phyloP scores from a whole-genome alignment of 2,329 filamentous ascomycete species.

The Fusarium sarcochroum region DNA sequence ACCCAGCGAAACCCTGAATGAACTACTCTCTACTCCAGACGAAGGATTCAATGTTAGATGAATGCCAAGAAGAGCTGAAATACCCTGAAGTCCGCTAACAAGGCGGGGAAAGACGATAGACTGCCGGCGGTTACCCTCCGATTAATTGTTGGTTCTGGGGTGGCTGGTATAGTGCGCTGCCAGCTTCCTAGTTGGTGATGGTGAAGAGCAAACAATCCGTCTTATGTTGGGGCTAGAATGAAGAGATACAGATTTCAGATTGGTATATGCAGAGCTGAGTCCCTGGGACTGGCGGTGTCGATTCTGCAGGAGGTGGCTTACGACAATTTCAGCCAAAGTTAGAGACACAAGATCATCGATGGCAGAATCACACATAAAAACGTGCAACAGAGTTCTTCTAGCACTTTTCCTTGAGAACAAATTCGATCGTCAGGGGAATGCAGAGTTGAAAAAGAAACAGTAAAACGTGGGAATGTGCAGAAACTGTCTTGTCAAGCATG shows the following conservation, averaged over 20 bases:
- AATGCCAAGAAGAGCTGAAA: not conserved
- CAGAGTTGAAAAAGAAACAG: not conserved
- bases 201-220: not conserved
- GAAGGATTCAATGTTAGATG: not conserved
- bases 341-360: not conserved
- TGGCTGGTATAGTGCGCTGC: constrained; percentile 6
- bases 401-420: not conserved
- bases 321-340: not conserved
- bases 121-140: not conserved
- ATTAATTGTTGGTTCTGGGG: not conserved
- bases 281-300: no score
- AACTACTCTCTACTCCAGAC: not conserved
- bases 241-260: not conserved
- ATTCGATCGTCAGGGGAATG: not conserved
- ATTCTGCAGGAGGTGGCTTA: no score
- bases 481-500: not conserved
- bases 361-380: not conserved
- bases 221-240: not conserved
- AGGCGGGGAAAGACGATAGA: not conserved
- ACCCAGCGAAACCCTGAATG: not conserved
- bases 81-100: not conserved
- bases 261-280: not conserved
- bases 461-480: not conserved
- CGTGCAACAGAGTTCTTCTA: not conserved
- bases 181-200: not conserved